These are phyloP conservation scores for Botrytis squamosa DNA, from an alignment of 2,329 filamentous ascomycete species.

Conservation along the genomic window DNA sequence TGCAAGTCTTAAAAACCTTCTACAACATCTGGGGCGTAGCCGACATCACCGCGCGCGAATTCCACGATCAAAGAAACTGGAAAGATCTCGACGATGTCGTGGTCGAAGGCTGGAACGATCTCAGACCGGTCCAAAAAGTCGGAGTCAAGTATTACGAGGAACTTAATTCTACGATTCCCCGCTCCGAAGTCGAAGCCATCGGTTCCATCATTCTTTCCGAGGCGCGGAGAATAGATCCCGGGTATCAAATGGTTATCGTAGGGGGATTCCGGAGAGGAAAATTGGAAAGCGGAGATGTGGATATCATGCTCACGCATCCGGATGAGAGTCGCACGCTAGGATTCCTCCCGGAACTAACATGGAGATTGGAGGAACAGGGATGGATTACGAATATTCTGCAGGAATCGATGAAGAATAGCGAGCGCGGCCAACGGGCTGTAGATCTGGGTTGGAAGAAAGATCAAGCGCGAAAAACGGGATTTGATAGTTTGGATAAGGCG, in stretches of 20 bases:
- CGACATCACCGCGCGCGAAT: slow-evolving; percentile 74
- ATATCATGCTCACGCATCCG: slow-evolving; percentile 79
- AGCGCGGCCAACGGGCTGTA: slow-evolving; percentile 64
- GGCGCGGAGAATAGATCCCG: slow-evolving; percentile 60
- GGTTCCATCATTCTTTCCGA: slow-evolving; percentile 61
- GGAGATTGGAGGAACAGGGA: slow-evolving; percentile 62
- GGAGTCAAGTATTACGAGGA: slow-evolving; percentile 94
- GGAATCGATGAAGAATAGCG: slow-evolving; percentile 66
- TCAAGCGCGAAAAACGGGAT: slow-evolving; percentile 46
- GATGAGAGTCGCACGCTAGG: slow-evolving; percentile 65
- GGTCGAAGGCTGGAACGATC: slow-evolving; percentile 72
- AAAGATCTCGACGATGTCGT: slow-evolving; percentile 81
- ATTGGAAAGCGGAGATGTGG: slow-evolving; percentile 71
- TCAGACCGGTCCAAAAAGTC: slow-evolving; percentile 85
- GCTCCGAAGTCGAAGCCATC: slow-evolving; percentile 71
- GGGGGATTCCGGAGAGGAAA: slow-evolving; percentile 70
- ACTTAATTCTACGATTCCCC: slow-evolving; percentile 68
- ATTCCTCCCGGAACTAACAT: slow-evolving; percentile 72
- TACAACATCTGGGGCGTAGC: slow-evolving; percentile 93
- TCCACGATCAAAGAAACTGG: slow-evolving; percentile 77
- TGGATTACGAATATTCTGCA: slow-evolving; percentile 82
- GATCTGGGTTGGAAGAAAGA: neutral
- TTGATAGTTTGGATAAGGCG: slow-evolving; percentile 88
- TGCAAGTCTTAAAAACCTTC: slow-evolving; percentile 67
- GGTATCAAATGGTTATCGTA: slow-evolving; percentile 59